phyloP scores from a whole-genome alignment of 169 alveolate species.

The Plasmodium billcollinsi region DNA sequence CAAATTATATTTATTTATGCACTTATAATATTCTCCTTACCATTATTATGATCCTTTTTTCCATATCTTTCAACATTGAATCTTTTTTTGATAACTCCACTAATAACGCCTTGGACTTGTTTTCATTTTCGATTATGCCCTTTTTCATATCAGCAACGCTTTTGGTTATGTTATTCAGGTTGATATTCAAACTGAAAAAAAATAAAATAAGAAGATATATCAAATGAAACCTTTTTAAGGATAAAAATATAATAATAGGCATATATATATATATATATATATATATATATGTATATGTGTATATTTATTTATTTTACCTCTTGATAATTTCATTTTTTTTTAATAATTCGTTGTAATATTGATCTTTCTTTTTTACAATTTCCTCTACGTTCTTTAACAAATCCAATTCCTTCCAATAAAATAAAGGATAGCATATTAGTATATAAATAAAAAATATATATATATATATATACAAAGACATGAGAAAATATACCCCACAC shows the following conservation, averaged over 20 bases:
- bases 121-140: slow-evolving; percentile 42
- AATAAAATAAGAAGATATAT: background rate
- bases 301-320: slow-evolving; percentile 5
- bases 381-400: slow-evolving; percentile 47
- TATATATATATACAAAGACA: background rate
- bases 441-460: background rate
- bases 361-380: slow-evolving; percentile 32
- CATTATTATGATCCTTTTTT: background rate
- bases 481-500: background rate
- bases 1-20: slow-evolving; percentile 5
- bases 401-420: slow-evolving; percentile 27
- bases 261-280: slow-evolving; percentile 1
- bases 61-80: slow-evolving; percentile 31
- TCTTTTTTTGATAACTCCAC: slow-evolving; percentile 34
- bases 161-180: slow-evolving; percentile 33
- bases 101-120: slow-evolving; percentile 16
- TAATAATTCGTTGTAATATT: slow-evolving; percentile 37
- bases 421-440: background rate
- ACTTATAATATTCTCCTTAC: background rate
- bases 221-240: background rate
- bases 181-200: slow-evolving; percentile 23
- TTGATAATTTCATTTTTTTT: slow-evolving; percentile 48
- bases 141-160: slow-evolving; percentile 57
- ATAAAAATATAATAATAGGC: background rate
- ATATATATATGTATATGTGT: background rate